Percentiles rank a stretch among this genome's conserved stretches.
Conservation (phyloP, 139 green algal genomes). For the Eudorina sp. region DNA sequence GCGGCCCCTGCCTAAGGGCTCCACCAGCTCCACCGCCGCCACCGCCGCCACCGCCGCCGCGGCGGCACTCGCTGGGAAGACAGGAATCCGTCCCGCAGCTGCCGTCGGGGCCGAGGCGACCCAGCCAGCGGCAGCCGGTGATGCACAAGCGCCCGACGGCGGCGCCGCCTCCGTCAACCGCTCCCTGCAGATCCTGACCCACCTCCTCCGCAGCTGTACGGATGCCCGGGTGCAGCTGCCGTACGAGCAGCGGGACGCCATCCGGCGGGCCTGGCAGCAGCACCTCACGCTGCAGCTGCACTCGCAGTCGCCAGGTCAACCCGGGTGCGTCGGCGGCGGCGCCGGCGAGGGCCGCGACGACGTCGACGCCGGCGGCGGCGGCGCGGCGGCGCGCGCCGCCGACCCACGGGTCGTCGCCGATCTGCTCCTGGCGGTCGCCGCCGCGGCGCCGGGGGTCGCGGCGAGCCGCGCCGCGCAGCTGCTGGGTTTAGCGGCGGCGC, state of each 20-base stretch:
- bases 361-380: not conserved
- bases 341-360: not conserved
- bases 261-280: not conserved
- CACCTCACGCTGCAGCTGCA: not conserved
- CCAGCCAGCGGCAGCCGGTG: not conserved
- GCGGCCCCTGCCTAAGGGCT: too few species aligned
- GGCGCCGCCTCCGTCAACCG: not conserved
- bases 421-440: slow-evolving; percentile 27
- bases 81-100: not conserved
- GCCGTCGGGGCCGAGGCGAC: not conserved
- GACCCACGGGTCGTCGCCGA: not conserved
- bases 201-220: slow-evolving; percentile 12
- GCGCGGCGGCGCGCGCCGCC: too few species aligned
- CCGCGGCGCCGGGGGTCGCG: not conserved
- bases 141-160: too few species aligned
- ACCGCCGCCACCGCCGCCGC: not conserved
- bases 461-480: not conserved
- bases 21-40: too few species aligned
- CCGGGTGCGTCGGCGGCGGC: too few species aligned
- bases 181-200: not conserved
- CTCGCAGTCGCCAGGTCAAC: too few species aligned
- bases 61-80: not conserved
- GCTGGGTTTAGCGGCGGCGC: slow-evolving; percentile 22
- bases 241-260: not conserved
- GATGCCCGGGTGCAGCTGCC: slow-evolving; percentile 28